Percentiles rank a stretch among this genome's conserved stretches.
These are phyloP conservation scores for Boechera divaricarpa DNA, from an alignment of 345 rosid genomes.

Conservation along the genomic window DNA sequence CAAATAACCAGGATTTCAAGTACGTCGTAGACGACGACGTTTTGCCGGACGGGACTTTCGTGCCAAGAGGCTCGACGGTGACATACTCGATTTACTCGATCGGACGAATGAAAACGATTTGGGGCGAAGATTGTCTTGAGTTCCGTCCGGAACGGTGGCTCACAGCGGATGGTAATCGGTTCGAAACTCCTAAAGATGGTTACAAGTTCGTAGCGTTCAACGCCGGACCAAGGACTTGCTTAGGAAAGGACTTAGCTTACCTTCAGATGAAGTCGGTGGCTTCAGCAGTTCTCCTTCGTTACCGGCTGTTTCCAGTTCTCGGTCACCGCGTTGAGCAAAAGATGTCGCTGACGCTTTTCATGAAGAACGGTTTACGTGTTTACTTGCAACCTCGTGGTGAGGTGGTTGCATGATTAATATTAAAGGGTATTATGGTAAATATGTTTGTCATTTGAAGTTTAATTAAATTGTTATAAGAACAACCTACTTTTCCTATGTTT, in stretches of 20 bases:
- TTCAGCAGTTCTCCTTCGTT: slow-evolving; percentile 80
- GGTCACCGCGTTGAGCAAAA: slow-evolving; percentile 91
- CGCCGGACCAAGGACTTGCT: slow-evolving; percentile 92
- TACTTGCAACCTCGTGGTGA: slow-evolving; percentile 72
- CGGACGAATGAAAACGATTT: slow-evolving; percentile 87
- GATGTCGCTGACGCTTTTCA: slow-evolving; percentile 91
- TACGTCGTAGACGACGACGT: slow-evolving; percentile 73
- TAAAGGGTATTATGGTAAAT: slow-evolving; percentile 20
- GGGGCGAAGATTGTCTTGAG: slow-evolving; percentile 90
- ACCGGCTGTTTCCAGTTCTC: slow-evolving; percentile 66
- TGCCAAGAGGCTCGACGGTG: slow-evolving; percentile 86
- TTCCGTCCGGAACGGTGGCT: slow-evolving; percentile 90
- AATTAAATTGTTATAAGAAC: slow-evolving; percentile 13
- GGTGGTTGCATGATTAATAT: slow-evolving; percentile 19
- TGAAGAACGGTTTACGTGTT: slow-evolving; percentile 84
- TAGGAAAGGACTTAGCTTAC: slow-evolving; percentile 93
- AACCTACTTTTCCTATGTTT: slow-evolving; percentile 32
- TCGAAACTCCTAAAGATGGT: slow-evolving; percentile 79
- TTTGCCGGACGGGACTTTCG: slow-evolving; percentile 74
- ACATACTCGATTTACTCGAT: slow-evolving; percentile 87
- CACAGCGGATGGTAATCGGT: slow-evolving; percentile 57
- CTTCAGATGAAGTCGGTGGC: slow-evolving; percentile 91
- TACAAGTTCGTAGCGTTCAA: slow-evolving; percentile 89
- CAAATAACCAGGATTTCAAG: slow-evolving; percentile 61
- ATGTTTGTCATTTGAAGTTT: slow-evolving; percentile 32